A percentile compares a stretch with the other conserved stretches of the same genome.
These are phyloP conservation scores for Ananas comosus DNA, from an alignment of 176 grass and related monocot genomes.

Conservation along the genomic window DNA sequence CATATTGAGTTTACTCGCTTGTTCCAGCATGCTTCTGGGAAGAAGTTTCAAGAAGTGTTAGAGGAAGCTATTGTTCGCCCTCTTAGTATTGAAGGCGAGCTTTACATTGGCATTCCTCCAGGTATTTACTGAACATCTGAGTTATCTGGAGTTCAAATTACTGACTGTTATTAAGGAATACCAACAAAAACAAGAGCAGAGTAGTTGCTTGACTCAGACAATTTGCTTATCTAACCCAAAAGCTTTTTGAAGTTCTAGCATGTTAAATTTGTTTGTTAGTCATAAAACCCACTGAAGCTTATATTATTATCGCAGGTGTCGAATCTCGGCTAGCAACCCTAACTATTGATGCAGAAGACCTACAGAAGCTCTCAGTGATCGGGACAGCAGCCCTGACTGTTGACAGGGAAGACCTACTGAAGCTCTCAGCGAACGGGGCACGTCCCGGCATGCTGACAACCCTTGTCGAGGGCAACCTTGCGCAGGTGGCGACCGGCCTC, in stretches of 20 bases:
- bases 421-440: constrained; percentile 33
- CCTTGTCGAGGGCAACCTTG: constrained; percentile 26
- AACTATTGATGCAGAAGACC: constrained; percentile 63
- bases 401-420: constrained; percentile 64
- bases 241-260: no score
- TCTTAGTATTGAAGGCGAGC: constrained; percentile 84
- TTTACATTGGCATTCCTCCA: constrained; percentile 94
- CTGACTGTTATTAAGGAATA: no score
- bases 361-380: constrained; percentile 45
- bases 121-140: constrained; percentile 31
- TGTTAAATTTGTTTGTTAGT: background rate
- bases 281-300: background rate
- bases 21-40: constrained; percentile 78
- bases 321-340: constrained; percentile 76
- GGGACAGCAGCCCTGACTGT: constrained; percentile 49
- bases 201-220: no score
- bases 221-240: no score
- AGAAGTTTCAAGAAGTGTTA: constrained; percentile 85
- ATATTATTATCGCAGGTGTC: constrained; percentile 37
- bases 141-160: no score
- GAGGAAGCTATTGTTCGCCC: constrained; percentile 93
- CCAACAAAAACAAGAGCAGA: no score
- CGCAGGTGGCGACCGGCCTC: constrained; percentile 51
- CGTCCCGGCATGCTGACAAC: constrained; percentile 23
- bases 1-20: constrained; percentile 18